Base-by-base conservation (phyloP, 148 eudicot genomes). In the Chenopodium quinoa region DNA sequence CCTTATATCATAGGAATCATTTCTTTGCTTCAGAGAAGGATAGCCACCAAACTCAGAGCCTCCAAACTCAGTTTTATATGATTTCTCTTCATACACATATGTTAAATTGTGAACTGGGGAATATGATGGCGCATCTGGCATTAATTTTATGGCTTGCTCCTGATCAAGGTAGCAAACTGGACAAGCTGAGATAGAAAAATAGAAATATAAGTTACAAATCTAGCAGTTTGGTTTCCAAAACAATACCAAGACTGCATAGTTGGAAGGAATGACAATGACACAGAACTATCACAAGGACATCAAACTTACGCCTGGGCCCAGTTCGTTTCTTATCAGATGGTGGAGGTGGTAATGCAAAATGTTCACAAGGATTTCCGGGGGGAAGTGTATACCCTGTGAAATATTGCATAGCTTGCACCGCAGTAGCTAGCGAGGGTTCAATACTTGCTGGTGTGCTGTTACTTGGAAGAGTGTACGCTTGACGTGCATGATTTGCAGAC, bases 31-130 rank as follows among this genome's bases (percentile, higher is more conserved):
- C 76, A 97, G 79, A 80, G 99, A 92, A 83, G 98, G 98, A 84
- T 97, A 92, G 67, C 99, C 99, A 85, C 99, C 98, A 75, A 96
- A 96, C 65, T 90, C 94, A 72, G 99, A 96, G 44, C 99, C 99
- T 83, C 99, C 99, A 86, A 97, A 97, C 88, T 97, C 98, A 73
- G 92, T 88, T 89, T 81, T 91, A 23, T 86, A 87, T 52, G 86
- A 82, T 81, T 86, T 84, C 62, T 91, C 95, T 76, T 92, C 99
- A 84, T 91, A 84, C 75, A 97, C 86, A 82, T 89, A 97, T 25
- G 92, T 87, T 83, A 97, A 84, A 66, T 90, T 85, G 37, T 80
- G 79, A 54, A 94, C 91, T 34, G 99, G 98, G 68, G 98, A 97
- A 80, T 86, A 92, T 8, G 99, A 97, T 48, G 97, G 89, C 62